Evolutionary conservation across 2,329 filamentous ascomycete species (phyloP).

Genomic region (Fusarium caatingaense): DNA sequence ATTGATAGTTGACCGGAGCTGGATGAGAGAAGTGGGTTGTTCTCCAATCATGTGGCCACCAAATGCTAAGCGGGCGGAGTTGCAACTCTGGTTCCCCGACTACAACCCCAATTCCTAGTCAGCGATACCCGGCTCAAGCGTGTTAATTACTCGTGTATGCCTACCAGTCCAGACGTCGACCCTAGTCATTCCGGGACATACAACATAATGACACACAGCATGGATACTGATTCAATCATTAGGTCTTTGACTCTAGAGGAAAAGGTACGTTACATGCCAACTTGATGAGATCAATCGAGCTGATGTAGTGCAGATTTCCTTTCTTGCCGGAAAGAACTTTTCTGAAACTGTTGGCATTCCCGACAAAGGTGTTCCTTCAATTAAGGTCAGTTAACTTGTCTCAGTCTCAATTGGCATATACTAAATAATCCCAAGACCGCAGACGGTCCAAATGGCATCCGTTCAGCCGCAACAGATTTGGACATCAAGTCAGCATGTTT

Average conservation of each 20-base stretch:
- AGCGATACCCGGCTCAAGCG: neutral
- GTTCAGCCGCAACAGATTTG: constrained; percentile 46
- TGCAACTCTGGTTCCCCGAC: neutral
- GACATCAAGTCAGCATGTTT: constrained; percentile 50
- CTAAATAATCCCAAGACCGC: constrained; percentile 27
- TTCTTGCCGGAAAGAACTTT: constrained; percentile 42
- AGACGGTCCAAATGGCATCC: constrained; percentile 53
- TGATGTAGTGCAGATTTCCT: constrained; percentile 28
- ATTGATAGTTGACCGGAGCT: neutral
- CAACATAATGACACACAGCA: constrained; percentile 14
- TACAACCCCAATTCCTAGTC: neutral
- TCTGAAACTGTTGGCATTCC: constrained; percentile 37
- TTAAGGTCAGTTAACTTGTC: constrained; percentile 14
- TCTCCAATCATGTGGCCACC: neutral
- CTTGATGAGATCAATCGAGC: accelerated
- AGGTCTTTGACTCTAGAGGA: constrained; percentile 34
- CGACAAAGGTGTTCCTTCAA: constrained; percentile 35
- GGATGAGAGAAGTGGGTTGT: neutral
- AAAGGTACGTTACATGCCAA: constrained; percentile 6
- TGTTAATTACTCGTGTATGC: neutral
- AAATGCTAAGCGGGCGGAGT: neutral
- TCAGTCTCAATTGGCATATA: accelerated
- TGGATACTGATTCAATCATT: constrained; percentile 25
- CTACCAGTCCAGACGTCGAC: neutral
- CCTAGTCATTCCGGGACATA: neutral